Evolutionary conservation across 179 eudicot genomes (phyloP), one percentile per base, ranked within the genome.

Genomic region (Corrigiola litoralis): DNA sequence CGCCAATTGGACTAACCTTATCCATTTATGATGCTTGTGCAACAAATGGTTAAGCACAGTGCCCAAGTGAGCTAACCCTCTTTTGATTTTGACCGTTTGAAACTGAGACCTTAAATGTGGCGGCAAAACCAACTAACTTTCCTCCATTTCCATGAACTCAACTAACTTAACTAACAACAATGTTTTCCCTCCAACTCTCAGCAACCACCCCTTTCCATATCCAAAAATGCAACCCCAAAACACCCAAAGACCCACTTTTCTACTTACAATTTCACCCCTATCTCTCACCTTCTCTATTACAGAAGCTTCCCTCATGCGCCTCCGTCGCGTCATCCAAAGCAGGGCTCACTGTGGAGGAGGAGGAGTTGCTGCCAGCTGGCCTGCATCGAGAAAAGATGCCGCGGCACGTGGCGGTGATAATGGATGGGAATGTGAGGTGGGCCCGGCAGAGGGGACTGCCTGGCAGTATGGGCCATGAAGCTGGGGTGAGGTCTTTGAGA

Each of bases 341-440:
- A 2, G 70, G 36, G 57, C 1, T 20, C 4, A 18, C 58, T 14
- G 65, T 11, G 52, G 61, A 52, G 52, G 42, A 23, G 63, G 59
- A 24, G 31, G 75, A 31, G 60, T 57, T 25, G 41, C 31, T 76
- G 42, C 85, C 87, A 13, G 66, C 23, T 16, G 85, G 79, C 34
- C 72, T 82, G 54, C 28, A 20, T 49, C 34, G 61, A 5, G 89
- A 82, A 24, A 67, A 67, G 51, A 76, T 85, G 83, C 87, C 89
- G 28, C 47, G 61, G n/a, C 90, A 85, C 48, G 83, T 85, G 24
- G 87, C 87, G 24, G 72, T 82, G 59, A 80, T 85, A 21, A 70
- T 80, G 85, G 90, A 85, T 49, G 90, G 90, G 16, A 82, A 82
- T 61, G 65, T 73, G 52, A 64, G 87, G 68, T 85, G 90, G 90